Evolutionary conservation across 805 yeast species (phyloP).

Genomic region (Starmerella stigmatis): DNA sequence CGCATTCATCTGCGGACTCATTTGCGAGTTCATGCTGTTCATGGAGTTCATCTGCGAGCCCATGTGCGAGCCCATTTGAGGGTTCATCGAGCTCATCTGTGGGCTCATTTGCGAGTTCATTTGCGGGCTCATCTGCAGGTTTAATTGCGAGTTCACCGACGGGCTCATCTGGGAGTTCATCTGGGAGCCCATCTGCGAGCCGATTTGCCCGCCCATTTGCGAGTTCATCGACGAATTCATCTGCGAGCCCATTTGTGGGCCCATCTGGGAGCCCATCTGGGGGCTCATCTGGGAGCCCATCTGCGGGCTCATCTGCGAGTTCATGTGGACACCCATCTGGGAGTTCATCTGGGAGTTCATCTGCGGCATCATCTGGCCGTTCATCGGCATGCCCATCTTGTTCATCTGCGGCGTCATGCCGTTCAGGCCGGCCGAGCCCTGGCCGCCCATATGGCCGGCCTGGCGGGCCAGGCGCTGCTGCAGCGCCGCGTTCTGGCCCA

Average conservation of each 20-base stretch:
- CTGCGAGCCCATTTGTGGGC: slow-evolving; percentile 5
- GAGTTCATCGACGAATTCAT: slow-evolving; percentile 9
- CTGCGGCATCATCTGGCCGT: slow-evolving; percentile 3
- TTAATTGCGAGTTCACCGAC: slow-evolving; percentile 10
- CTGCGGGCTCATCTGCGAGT: slow-evolving; percentile 7
- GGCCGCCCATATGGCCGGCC: slow-evolving; percentile 3
- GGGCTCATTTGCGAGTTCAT: slow-evolving; percentile 7
- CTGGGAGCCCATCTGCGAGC: neutral
- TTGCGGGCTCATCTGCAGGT: neutral
- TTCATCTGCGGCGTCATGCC: neutral
- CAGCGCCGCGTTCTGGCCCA: slow-evolving; percentile 3
- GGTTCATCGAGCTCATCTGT: slow-evolving; percentile 1
- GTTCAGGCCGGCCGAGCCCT: slow-evolving; percentile 6
- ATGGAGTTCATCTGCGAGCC: slow-evolving; percentile 6
- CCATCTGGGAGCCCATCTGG: slow-evolving; percentile 6
- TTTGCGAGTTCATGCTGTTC: slow-evolving; percentile 10
- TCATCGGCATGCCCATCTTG: neutral
- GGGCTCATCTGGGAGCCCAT: slow-evolving; percentile 1
- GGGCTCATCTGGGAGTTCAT: slow-evolving; percentile 10
- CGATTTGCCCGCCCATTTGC: too few relatives aligned
- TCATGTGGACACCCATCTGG: slow-evolving; percentile 10
- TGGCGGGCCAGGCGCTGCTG: neutral
- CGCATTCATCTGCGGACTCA: slow-evolving; percentile 4
- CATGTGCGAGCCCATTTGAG: slow-evolving; percentile 9
- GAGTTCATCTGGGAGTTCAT: slow-evolving; percentile 6